Evolutionary conservation across 2,329 filamentous ascomycete species (phyloP).

Genomic region (Pyrenophora seminiperda): DNA sequence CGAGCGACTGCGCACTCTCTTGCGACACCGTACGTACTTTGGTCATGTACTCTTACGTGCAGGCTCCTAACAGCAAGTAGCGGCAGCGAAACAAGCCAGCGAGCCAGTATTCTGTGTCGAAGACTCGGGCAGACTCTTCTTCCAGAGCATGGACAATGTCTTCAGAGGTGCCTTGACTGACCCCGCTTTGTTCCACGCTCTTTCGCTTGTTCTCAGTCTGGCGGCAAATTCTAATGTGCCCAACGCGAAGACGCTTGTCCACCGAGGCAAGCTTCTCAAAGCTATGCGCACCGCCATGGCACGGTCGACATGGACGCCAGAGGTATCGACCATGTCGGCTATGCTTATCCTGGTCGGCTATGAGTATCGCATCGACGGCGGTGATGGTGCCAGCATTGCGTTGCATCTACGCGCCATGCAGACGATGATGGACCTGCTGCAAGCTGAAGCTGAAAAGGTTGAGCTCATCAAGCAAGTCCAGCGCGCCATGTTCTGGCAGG

Average conservation of each 20-base stretch:
- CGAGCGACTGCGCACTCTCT: slow-evolving; percentile 18
- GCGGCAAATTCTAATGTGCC: slow-evolving; percentile 22
- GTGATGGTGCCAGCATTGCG: slow-evolving; percentile 14
- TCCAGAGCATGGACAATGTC: slow-evolving; percentile 23
- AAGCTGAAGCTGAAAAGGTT: slow-evolving; percentile 6
- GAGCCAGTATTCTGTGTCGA: slow-evolving; percentile 22
- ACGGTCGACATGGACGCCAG: slow-evolving; percentile 7
- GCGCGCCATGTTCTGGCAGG: slow-evolving; percentile 26
- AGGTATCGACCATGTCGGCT: slow-evolving; percentile 21
- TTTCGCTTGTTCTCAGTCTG: slow-evolving; percentile 22
- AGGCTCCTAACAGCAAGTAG: neutral
- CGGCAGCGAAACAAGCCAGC: slow-evolving; percentile 15
- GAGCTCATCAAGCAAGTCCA: slow-evolving; percentile 10
- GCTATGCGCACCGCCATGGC: slow-evolving; percentile 13
- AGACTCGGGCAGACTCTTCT: slow-evolving; percentile 16
- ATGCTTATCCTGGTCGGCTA: slow-evolving; percentile 30
- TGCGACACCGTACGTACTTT: slow-evolving; percentile 17
- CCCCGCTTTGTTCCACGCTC: slow-evolving; percentile 23
- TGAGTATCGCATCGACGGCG: slow-evolving; percentile 19
- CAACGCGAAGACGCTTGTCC: slow-evolving; percentile 18
- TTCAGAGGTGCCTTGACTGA: slow-evolving; percentile 23
- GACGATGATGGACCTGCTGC: slow-evolving; percentile 14
- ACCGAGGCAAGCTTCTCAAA: slow-evolving; percentile 20
- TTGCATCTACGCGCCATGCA: slow-evolving; percentile 19
- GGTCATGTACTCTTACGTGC: neutral